Evolutionary conservation across 1,284 basidiomycete genomes (phyloP).

Genomic region (Tilletia setariae): DNA sequence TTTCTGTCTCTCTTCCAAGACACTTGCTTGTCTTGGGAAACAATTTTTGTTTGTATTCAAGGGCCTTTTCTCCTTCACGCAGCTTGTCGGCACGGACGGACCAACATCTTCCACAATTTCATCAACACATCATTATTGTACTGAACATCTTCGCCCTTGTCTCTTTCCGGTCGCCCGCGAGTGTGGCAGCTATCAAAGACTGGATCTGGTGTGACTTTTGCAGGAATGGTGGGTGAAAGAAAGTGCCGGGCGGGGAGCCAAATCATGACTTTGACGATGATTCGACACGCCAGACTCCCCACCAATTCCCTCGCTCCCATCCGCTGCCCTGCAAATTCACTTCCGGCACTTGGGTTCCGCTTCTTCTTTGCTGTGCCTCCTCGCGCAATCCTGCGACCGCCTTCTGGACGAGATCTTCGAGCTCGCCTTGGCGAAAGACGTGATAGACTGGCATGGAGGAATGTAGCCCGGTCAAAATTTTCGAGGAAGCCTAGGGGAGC

Average conservation of each 20-base stretch:
- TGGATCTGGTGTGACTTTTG: too few relatives aligned
- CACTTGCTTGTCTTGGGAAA: not conserved
- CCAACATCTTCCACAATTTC: too few relatives aligned
- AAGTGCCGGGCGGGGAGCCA: too few relatives aligned
- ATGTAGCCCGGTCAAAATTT: not conserved
- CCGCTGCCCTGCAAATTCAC: slow-evolving; percentile 35
- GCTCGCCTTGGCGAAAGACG: slow-evolving; percentile 45
- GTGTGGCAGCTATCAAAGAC: too few relatives aligned
- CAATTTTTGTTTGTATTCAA: not conserved
- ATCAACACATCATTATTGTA: too few relatives aligned
- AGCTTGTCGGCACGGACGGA: too few relatives aligned
- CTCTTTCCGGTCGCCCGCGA: too few relatives aligned
- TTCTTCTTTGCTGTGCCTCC: not conserved
- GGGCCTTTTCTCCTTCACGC: not conserved
- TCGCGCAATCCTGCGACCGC: slow-evolving; percentile 29
- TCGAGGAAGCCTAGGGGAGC: not conserved
- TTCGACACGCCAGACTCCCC: slow-evolving; percentile 51
- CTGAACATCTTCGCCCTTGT: too few relatives aligned
- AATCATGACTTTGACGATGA: too few relatives aligned
- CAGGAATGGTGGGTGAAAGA: too few relatives aligned
- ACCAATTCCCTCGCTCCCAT: slow-evolving; percentile 54
- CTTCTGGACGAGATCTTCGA: slow-evolving; percentile 44
- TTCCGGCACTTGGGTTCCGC: not conserved
- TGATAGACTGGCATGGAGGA: slow-evolving; percentile 39
- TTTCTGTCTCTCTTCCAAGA: not conserved